Base-by-base conservation (phyloP, 2,329 filamentous ascomycete species). In the Elsinoe arachidis region DNA sequence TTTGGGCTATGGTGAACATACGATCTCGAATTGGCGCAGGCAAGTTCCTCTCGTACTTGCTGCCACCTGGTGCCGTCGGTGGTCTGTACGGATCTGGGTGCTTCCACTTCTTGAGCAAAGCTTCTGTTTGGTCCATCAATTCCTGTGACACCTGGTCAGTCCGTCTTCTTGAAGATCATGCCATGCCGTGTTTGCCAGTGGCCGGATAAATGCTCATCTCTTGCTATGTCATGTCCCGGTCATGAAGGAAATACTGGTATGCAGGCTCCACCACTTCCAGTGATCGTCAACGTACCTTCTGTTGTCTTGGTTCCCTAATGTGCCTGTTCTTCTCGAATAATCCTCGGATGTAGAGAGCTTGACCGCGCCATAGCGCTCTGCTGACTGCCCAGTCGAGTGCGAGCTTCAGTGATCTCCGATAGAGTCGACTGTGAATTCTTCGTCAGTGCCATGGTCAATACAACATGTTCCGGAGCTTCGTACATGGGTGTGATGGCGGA, bases 321-420 rank as follows among this genome's bases (percentile, higher is more conserved):
- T 90, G 78, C 70, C 84, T 88, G 74, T 99, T 97, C 58, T 90
- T 90, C 72, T 99, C 93, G 70, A 97, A 99, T 12, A 97, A 80
- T 37, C 87, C 90, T 66, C 93, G 86, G 67, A 99, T 95, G 73
- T 99, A 97, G 62, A 97, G 78, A 33, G 93, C 93, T 74, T 97
- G 93, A 61, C 92, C 91, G 66, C 93, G 87, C 92, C 93, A 99
- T 61, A 96, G 76, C 67, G 92, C 84, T 64, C 93, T 83, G 71
- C 96, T 88, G 62, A 97, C 90, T 58, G 90, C 84, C 93, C 93
- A 99, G 77, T 96, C 90, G 63, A 97, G 84, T 41, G 93, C 82
- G 63, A 96, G 84, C 80, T 96, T 96, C 70, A 99, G 75, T 23
- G 90, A 90, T 65, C 90, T 89, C 69, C 92, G 86, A 75, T 99